Evolutionary conservation across 768 basidiomycete genomes (phyloP), one percentile per base, ranked within the genome.

Genomic region (Rhodotorula babjevae): DNA sequence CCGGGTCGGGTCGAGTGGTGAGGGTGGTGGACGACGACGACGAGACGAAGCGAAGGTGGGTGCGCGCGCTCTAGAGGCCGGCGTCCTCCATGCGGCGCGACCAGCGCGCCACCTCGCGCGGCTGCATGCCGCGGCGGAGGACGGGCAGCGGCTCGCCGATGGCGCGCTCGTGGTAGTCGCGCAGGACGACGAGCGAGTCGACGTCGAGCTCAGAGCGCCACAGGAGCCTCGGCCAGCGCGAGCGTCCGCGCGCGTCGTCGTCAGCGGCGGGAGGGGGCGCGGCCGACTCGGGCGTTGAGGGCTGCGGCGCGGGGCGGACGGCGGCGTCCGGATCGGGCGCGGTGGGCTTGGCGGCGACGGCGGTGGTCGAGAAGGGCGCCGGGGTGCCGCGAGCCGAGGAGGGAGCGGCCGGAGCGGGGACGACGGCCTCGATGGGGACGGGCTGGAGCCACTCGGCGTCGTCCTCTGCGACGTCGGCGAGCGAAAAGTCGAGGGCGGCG

Each of bases 171-270:
- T 75, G 74, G 68, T 75, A 75, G 52, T 68, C 47, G 7, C 36
- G 31, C 5, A 75, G 47, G 49, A 75, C 71, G 27, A 18, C 18
- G 47, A 75, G 59, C 46, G 71, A 66, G 31, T 72, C 65, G 15
- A 23, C 2, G 58, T 75, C 74, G 60, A 75, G 42, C 44, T 72
- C 62, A 12, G 61, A 63, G 42, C 68, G 67, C 74, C 74, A 75
- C 42, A 75, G 71, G 63, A 75, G 59, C 5, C 74, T 64, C 6
- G 74, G 74, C 71, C 70, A 75, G 42, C 74, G 59, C 31, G 69
- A 71, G 12, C 74, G 67, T 27, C 74, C 74, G 16, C 74, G 68
- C 1, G 25, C 11, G 3, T 29, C 3, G 6, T 65, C 69, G 44
- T 74, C 73, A 23, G 33, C 21, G 11, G 16, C 47, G 58, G 63